Conservation (phyloP, 768 basidiomycete species). For the Fistulinella prunicolor region DNA sequence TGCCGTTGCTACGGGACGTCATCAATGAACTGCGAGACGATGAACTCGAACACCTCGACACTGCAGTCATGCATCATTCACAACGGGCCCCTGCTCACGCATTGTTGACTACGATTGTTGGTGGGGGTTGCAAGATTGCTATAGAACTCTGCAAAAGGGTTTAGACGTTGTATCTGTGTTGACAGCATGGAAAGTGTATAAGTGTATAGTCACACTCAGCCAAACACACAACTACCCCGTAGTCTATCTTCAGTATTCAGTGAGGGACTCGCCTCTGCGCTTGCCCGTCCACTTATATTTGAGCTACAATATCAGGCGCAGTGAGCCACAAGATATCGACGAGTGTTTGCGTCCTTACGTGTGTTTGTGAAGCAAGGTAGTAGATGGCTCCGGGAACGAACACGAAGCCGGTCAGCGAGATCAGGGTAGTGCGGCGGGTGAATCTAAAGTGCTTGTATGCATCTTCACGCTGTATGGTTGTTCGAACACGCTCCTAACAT, state of each 20-base stretch:
- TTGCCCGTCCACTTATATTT: constrained; percentile 56
- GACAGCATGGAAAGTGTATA: not conserved
- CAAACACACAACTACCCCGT: not conserved
- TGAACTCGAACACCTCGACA: constrained; percentile 91
- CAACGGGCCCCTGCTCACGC: constrained; percentile 93
- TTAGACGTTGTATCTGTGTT: constrained; percentile 36
- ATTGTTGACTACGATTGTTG: constrained; percentile 80
- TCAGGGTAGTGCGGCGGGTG: constrained; percentile 64
- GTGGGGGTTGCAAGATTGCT: constrained; percentile 82
- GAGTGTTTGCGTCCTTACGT: constrained; percentile 36
- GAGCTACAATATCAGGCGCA: constrained; percentile 31
- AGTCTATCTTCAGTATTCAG: constrained; percentile 18
- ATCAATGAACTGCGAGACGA: constrained; percentile 89
- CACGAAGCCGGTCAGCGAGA: constrained; percentile 58
- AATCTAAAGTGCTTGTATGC: constrained; percentile 83
- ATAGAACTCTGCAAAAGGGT: constrained; percentile 87
- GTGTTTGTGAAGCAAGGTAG: constrained; percentile 40
- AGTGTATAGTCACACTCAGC: constrained; percentile 2
- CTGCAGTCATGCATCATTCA: constrained; percentile 81
- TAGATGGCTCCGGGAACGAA: constrained; percentile 58
- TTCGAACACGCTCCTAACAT: not conserved
- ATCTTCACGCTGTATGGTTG: constrained; percentile 62
- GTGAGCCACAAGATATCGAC: constrained; percentile 5
- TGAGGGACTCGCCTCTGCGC: constrained; percentile 43
- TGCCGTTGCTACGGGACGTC: constrained; percentile 68